These are phyloP conservation scores for Endoconidiophora polonica DNA, from an alignment of 2,329 filamentous ascomycete genomes.

Conservation along the genomic window DNA sequence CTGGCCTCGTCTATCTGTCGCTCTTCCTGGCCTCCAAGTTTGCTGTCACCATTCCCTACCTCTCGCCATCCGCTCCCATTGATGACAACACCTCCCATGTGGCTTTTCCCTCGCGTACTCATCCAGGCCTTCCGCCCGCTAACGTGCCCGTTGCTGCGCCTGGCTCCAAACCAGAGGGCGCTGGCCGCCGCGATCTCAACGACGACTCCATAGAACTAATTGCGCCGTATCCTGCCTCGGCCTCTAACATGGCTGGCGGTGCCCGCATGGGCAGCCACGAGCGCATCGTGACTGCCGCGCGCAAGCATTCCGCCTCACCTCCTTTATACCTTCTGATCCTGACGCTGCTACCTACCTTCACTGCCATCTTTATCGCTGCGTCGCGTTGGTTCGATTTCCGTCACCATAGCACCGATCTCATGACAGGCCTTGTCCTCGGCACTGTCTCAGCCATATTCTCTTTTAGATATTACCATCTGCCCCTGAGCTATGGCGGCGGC, in stretches of 20 bases:
- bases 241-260: constrained; percentile 24
- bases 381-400: constrained; percentile 79
- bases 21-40: constrained; percentile 79
- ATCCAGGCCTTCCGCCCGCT: background rate
- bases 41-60: constrained; percentile 54
- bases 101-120: constrained; percentile 58
- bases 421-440: constrained; percentile 72
- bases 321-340: constrained; percentile 63
- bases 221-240: constrained; percentile 28
- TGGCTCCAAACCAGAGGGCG: constrained; percentile 15
- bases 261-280: constrained; percentile 19
- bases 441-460: constrained; percentile 52
- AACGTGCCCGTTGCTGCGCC: constrained; percentile 23
- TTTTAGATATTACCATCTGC: constrained; percentile 64
- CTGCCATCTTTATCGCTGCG: constrained; percentile 65
- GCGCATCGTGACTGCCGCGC: constrained; percentile 32
- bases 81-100: constrained; percentile 30
- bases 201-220: constrained; percentile 53
- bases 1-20: constrained; percentile 68
- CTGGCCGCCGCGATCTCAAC: constrained; percentile 4
- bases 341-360: constrained; percentile 52
- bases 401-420: constrained; percentile 83
- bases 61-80: constrained; percentile 32
- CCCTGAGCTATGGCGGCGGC: constrained; percentile 48
- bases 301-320: constrained; percentile 63